Base-by-base conservation (phyloP, 352 stramenopile species). In the Globisporangium megalacanthum region DNA sequence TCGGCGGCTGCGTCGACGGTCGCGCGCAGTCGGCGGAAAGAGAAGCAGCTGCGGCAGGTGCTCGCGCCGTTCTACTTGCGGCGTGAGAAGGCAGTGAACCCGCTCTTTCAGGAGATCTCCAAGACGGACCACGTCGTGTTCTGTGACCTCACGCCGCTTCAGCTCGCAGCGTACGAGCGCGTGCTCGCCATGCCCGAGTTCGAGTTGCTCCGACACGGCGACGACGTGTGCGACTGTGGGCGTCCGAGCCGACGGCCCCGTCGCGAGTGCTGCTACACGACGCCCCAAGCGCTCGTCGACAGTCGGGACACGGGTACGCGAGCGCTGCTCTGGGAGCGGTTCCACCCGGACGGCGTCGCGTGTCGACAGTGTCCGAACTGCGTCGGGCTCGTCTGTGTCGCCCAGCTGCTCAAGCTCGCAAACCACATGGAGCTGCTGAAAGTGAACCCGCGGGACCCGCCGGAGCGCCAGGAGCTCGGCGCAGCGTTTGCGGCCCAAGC, bases 401-500 rank as follows among this genome's bases (percentile, higher is more conserved):
- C 79, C 0, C 83, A 90, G 60, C 54, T 92, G 15, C 66, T 92
- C 36, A 92, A 90, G 52, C 58, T 92, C 11, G 85, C 77, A 15
- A 92, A 92, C 52, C 83, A 92, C 62, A 76, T 90, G 65, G 83
- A 92, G 57, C 53, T 92, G 42, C 64, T 92, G 10, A 88, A 89
- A 56, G 79, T 90, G 10, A 89, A 89, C 47, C 78, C 75, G 1
- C 69, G 58, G 22, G 80, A 88, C 31, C 39, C 71, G 8, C 59
- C 61, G 1, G 69, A 83, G 17, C 56, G 88, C 13, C 83, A 92
- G 62, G 54, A 72, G 4, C 82, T 85, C 47, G 66, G 75, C 50
- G 66, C 71, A 3, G 64, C 67, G 1, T 92, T 92, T 64, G 79
- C 83, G 7, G 65, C 42, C 11, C 68, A 61, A 42, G 78, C 83